Evolutionary conservation across 164 flowering plant species (phyloP), one percentile per base, ranked within the genome.

Genomic region (Macadamia tetraphylla): DNA sequence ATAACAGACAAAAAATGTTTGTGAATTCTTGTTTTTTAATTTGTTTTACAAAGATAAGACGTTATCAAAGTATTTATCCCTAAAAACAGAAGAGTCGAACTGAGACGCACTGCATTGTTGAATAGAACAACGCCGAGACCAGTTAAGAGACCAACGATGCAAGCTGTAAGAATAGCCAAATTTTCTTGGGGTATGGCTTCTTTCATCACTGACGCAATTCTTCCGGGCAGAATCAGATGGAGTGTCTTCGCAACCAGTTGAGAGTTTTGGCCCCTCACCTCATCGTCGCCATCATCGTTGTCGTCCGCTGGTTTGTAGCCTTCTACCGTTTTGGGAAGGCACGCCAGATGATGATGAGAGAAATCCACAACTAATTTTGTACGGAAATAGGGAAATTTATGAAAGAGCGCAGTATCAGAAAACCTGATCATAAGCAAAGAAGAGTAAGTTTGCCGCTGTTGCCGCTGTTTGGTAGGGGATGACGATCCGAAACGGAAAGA

Each of bases 61-160:
- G 44, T 44, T 13, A 3, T n/a, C 14, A 58, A 59, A 9, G 51
- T 14, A 9, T n/a, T 18, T 14, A 42, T 7, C 51, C 40, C 6
- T 9, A 29, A 31, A n/a, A 56, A 40, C 9, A 67, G 18, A 29
- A 1, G 48, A 49, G 35, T 31, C 8, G 57, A 56, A 46, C 12
- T 3, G n/a, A 48, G 35, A 69, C 68, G 3, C 42, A 88, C 98
- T 67, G 76, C 81, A 32, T 71, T 72, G 66, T 94, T 94, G 87
- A 94, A 94, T 46, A 91, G 73, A 14, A 94, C 97, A 40, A 94
- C 94, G 12, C 79, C 72, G 65, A 86, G 30, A 32, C 98, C 98
- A 8, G 98, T 91, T 62, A 91, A 75, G n/a, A 94, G 82, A 30
- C 98, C 98, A 17, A 91, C 86, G 40, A 82, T 35, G 74, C 97